A percentile compares a stretch with the other conserved stretches of the same genome.
These are phyloP conservation scores for Usnea hakonensis DNA, from an alignment of 495 filamentous ascomycete species.

Conservation along the genomic window DNA sequence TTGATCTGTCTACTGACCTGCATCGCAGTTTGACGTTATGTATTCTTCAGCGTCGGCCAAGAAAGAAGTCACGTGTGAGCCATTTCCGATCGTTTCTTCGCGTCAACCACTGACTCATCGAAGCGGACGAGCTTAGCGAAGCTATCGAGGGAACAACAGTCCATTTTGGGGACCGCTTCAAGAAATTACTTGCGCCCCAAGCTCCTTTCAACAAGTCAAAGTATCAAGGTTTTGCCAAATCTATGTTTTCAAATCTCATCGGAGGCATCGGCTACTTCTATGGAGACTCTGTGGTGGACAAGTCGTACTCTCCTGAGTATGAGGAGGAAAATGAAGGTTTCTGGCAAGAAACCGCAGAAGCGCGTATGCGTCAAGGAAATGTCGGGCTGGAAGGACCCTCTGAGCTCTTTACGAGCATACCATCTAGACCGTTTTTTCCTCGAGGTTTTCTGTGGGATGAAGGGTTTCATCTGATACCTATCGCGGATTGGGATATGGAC, in stretches of 20 bases:
- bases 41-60: conserved; percentile 75
- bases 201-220: conserved; percentile 66
- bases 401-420: conserved; percentile 87
- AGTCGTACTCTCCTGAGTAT: conserved; percentile 83
- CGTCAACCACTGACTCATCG: conserved; percentile 30
- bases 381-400: conserved; percentile 68
- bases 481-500: conserved; percentile 89
- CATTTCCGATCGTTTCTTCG: neutral
- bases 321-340: conserved; percentile 96
- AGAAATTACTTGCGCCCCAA: conserved; percentile 61
- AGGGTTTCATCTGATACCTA: conserved; percentile 88
- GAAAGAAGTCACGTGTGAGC: conserved; percentile 48
- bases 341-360: conserved; percentile 83
- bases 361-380: conserved; percentile 54
- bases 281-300: conserved; percentile 77
- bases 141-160: conserved; percentile 58
- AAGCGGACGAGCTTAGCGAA: conserved; percentile 58
- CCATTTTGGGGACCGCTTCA: conserved; percentile 67
- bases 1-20: conserved; percentile 6
- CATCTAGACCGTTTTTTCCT: conserved; percentile 92
- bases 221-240: conserved; percentile 73
- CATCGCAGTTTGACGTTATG: conserved; percentile 69
- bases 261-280: conserved; percentile 96
- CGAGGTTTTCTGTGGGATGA: conserved; percentile 97
- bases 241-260: conserved; percentile 88